These are phyloP conservation scores for Dioszegia crocea DNA, from an alignment of 768 basidiomycete genomes.

Conservation along the genomic window DNA sequence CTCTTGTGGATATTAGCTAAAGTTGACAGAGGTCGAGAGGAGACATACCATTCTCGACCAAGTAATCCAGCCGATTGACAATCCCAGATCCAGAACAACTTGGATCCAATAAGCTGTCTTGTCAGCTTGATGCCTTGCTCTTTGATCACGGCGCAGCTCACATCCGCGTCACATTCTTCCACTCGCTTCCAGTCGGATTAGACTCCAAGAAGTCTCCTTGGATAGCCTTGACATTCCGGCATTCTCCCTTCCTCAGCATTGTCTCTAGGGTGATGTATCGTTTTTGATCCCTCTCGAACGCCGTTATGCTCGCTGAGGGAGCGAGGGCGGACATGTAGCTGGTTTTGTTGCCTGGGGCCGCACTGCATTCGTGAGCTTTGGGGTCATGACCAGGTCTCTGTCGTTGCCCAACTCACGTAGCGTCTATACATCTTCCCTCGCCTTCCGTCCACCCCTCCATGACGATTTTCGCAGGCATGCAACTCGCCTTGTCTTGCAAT, in stretches of 20 bases:
- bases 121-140: background rate
- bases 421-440: constrained; percentile 65
- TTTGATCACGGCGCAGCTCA: constrained; percentile 51
- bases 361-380: constrained; percentile 39
- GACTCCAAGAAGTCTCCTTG: constrained; percentile 78
- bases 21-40: background rate
- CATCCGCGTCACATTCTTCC: constrained; percentile 75
- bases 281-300: constrained; percentile 80
- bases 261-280: constrained; percentile 75
- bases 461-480: constrained; percentile 88
- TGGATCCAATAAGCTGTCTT: constrained; percentile 75
- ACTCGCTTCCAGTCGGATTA: constrained; percentile 65
- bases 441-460: constrained; percentile 54
- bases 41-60: constrained; percentile 65
- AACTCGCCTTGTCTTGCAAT: constrained; percentile 95
- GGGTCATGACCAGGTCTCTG: no score
- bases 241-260: constrained; percentile 82
- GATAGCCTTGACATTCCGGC: constrained; percentile 70
- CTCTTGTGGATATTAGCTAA: constrained; percentile 44
- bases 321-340: constrained; percentile 78
- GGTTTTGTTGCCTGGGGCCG: constrained; percentile 97
- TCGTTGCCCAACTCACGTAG: constrained; percentile 62
- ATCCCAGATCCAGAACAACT: constrained; percentile 96
- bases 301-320: constrained; percentile 55
- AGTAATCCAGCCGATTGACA: constrained; percentile 79